Evolutionary conservation across 1,284 basidiomycete species (phyloP), one percentile per base, ranked within the genome.

Genomic region (Puccinia horiana): DNA sequence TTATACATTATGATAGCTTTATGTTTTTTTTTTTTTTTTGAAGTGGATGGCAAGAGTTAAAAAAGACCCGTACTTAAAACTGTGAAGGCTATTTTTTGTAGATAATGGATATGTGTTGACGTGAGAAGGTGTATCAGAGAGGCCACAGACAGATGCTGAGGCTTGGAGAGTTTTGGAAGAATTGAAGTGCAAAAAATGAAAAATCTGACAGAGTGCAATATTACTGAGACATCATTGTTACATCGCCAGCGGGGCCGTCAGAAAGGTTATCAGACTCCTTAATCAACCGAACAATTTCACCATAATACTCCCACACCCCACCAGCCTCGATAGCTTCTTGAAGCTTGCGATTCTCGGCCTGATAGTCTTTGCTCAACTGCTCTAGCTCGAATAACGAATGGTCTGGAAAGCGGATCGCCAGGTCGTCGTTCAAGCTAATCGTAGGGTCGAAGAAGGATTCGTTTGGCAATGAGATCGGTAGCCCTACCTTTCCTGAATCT

Each of bases 211-310:
- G 44, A 47, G 44, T 8, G 9, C 23, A 29, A 9, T 29, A 18
- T 18, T 35, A 61, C 58, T 61, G 6, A 1, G 58, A 61, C 58
- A 61, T 61, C 58, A 61, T 61, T 1, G 58, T 32, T 61, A 61
- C 76, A 77, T 77, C 54, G 44, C 61, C 54, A 35, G 40, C 56
- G 67, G 32, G 65, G 54, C 6, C n/a, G 26, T 79, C 63, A 35
- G 58, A 54, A 18, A 52, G 76, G 67, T 12, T n/a, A 70, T 67
- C 58, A 42, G 42, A 44, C n/a, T 77, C 63, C 65, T 58, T 67
- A 61, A 80, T 80, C 29, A 80, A 70, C 40, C 78, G 65, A 14
- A 80, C 35, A 32, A 80, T 80, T 40, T 80, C 78, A 44, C 65
- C 69, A 58, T 80, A 70, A 44, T 58, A 80, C 16, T 80, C 78